Base-by-base conservation (phyloP, 345 rosid species). In the Corchorus capsularis region DNA sequence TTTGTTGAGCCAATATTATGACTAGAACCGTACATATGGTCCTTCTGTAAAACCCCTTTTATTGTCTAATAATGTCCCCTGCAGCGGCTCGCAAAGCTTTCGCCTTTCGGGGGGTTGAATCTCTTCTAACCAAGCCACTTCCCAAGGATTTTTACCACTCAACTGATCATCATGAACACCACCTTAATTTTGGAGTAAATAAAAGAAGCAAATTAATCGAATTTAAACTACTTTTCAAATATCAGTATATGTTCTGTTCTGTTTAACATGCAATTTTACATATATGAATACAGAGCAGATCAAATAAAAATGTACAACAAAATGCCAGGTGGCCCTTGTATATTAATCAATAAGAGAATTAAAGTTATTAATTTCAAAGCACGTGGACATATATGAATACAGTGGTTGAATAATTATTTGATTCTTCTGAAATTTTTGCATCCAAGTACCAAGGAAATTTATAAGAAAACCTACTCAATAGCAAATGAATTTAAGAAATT, bases 121-220 rank as follows among this genome's bases (percentile, higher is more conserved):
- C 81, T 79, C 74, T 68, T 79, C 70, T 52, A 74, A 39, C 74
- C 69, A 68, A 37, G 22, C 69, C 47, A 57, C 70, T 50, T 74
- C 17, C 0, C 27, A 37, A n/a, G 81, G 43, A 62, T 47, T 46
- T 35, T 56, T 6, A 35, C 60, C 59, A 54, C 69, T 52, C 7
- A 63, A 13, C 49, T 43, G 66, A 32, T 71, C 20, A 5, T 22
- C 43, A 39, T 27, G 27, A 27, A 39, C 43, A 39, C 43, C 68
- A 62, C 50, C 66, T 55, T n/a, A n/a, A n/a, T n/a, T 54, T 34
- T 8, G 59, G 6, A 15, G 49, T 54, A 46, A 43, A 13, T 16
- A 15, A 35, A 4, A 5, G 8, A n/a, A 5, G 8, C 27, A 45
- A 52, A 77, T 41, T 50, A 32, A 50, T 20, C 14, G 5, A 20